Evolutionary conservation across 2,329 filamentous ascomycete species (phyloP).

Genomic region (Achaetomium macrosporum): DNA sequence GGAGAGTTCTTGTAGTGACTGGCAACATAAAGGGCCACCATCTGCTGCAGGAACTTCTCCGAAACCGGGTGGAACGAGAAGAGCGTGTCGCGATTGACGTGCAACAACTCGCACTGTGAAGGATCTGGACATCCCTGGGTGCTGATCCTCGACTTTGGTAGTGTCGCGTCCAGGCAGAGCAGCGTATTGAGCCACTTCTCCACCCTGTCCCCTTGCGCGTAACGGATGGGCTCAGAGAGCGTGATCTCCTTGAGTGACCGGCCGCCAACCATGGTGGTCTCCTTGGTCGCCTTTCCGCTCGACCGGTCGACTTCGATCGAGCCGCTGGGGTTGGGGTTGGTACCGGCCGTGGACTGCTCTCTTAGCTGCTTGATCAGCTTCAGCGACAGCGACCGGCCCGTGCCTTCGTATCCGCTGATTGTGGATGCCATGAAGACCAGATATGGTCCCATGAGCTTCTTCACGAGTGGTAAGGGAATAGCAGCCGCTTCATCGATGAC

Average conservation of each 20-base stretch:
- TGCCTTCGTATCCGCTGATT: conserved; percentile 98
- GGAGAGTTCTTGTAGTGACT: conserved; percentile 93
- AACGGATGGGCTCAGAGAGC: conserved; percentile 88
- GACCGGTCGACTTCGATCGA: conserved; percentile 69
- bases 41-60: conserved; percentile 94
- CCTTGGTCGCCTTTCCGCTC: conserved; percentile 67
- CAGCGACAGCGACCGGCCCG: conserved; percentile 85
- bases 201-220: conserved; percentile 81
- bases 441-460: conserved; percentile 93
- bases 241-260: conserved; percentile 88
- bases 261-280: conserved; percentile 55
- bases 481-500: conserved; percentile 98
- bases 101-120: conserved; percentile 81
- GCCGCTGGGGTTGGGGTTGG: conserved; percentile 44
- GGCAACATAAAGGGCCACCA: conserved; percentile 96
- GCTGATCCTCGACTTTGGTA: conserved; percentile 68
- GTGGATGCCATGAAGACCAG: conserved; percentile 99
- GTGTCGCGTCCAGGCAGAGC: conserved; percentile 85
- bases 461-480: conserved; percentile 85
- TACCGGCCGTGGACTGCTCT: conserved; percentile 73
- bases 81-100: conserved; percentile 93
- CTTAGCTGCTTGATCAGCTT: conserved; percentile 96
- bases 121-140: conserved; percentile 83
- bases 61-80: conserved; percentile 98
- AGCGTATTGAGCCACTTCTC: conserved; percentile 96